Percentiles rank a stretch among this genome's conserved stretches.
Evolutionary conservation across 192 early-diverging fungal genomes (phyloP).

Genomic region (Entomortierella beljakovae): DNA sequence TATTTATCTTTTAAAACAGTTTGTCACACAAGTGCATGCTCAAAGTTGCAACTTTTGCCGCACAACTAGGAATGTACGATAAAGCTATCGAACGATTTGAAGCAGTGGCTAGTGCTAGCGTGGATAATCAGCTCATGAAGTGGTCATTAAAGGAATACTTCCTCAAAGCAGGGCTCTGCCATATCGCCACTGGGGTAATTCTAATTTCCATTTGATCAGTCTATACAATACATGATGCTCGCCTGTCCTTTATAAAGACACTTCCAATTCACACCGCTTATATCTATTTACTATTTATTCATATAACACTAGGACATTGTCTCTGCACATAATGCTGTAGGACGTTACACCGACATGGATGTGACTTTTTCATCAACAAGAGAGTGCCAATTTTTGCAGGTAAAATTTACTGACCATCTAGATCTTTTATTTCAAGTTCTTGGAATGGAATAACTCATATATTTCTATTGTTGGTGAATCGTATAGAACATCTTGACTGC

Average conservation of each 20-base stretch:
- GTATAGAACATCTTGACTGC: slow-evolving; percentile 75
- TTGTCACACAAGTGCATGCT: slow-evolving; percentile 91
- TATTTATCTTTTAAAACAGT: slow-evolving; percentile 44
- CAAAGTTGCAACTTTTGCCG: slow-evolving; percentile 93
- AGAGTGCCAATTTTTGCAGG: slow-evolving; percentile 84
- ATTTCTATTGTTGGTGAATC: background rate
- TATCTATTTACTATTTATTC: background rate
- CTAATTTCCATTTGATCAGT: background rate
- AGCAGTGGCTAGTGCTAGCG: slow-evolving; percentile 78
- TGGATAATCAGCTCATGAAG: slow-evolving; percentile 93
- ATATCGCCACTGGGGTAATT: slow-evolving; percentile 81
- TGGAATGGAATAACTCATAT: no score
- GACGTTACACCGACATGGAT: slow-evolving; percentile 91
- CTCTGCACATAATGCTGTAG: slow-evolving; percentile 78
- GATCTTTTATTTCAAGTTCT: background rate
- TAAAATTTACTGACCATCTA: slow-evolving; percentile 8
- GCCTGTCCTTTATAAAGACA: background rate
- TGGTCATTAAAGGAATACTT: slow-evolving; percentile 98
- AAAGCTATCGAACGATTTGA: slow-evolving; percentile 94
- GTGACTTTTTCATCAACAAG: slow-evolving; percentile 84
- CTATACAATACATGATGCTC: background rate
- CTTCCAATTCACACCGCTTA: no score
- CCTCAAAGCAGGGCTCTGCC: slow-evolving; percentile 94
- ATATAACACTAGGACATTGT: slow-evolving; percentile 76
- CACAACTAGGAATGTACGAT: slow-evolving; percentile 88